Base-by-base conservation (phyloP, 306 rosid genomes). In the Lablab purpureus region DNA sequence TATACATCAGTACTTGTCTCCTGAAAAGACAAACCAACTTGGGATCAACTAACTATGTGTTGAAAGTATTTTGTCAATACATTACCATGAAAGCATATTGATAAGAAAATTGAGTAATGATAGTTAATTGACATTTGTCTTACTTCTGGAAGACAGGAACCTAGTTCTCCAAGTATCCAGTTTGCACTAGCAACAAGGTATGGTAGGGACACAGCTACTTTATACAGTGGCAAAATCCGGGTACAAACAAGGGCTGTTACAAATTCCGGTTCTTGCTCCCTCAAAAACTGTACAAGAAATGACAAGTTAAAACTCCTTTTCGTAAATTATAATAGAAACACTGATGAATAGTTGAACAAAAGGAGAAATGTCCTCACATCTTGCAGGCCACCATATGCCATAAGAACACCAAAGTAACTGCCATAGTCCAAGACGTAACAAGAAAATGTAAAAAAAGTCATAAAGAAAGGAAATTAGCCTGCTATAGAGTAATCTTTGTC, bases 101-200 rank as follows among this genome's bases (percentile, higher is more conserved):
- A 34, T 47, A 28, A 17, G 54, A 55, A 25, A 65, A 64, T 63
- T 73, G 82, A 63, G 59, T 27, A 27, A 12, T 54, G 86, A 83
- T 64, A 66, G 85, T 45, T 40, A 76, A 80, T 73, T 78, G 75
- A 74, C 59, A 70, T 81, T 32, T 67, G 18, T 63, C 91, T 83
- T 86, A 94, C 98, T 82, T 91, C 92, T 46, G 92, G 91, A 66
- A 94, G 90, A 81, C 97, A 94, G 65, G 92, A 83, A 40, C 94
- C 95, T 51, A 91, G 88, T 82, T 94, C 97, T 84, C 98, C 98
- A 73, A 94, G 91, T 55, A 94, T 93, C 98, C 98, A 94, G 85
- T 94, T 94, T 81, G 98, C 96, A 82, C 90, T 84, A 63, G 94
- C 98, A 81, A 91, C 64, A 78, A 94, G 87, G 85, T 82, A 87